Evolutionary conservation across 257 asterid species (phyloP).

Genomic region (Petrea volubilis): DNA sequence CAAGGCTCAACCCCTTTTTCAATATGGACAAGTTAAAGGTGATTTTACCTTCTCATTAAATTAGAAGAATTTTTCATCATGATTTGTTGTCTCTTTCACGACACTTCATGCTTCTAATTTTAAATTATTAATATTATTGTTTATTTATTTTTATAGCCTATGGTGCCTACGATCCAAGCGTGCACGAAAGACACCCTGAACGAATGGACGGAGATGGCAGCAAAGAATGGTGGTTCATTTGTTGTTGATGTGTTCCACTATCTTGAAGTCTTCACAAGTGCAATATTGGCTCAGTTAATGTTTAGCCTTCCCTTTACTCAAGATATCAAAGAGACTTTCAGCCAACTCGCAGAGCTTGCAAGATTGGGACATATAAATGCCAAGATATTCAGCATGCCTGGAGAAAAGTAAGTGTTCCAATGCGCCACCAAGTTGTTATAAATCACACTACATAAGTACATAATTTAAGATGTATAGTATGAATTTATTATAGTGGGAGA

Average conservation of each 20-base stretch:
- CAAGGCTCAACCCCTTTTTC: slow-evolving; percentile 3
- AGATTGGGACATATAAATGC: background rate
- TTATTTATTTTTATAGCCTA: background rate
- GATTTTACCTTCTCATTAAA: background rate
- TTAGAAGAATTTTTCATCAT: too few species aligned
- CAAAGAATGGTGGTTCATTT: background rate
- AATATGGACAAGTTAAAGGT: slow-evolving; percentile 27
- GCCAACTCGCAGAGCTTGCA: background rate
- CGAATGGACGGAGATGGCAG: background rate
- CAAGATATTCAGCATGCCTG: background rate
- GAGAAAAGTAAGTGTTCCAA: slow-evolving; percentile 1
- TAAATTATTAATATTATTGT: too few species aligned
- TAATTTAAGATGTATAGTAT: too few species aligned
- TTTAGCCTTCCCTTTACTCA: background rate
- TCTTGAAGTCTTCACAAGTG: background rate
- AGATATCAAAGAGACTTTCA: background rate
- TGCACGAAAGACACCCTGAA: background rate
- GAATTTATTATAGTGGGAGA: too few species aligned
- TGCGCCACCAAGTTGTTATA: too few species aligned
- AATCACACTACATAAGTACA: too few species aligned
- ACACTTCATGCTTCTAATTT: too few species aligned
- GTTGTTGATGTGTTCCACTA: background rate
- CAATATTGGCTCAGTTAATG: background rate
- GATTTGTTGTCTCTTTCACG: too few species aligned
- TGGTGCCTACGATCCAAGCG: background rate